phyloP scores from a whole-genome alignment of 2,329 filamentous ascomycete genomes.

The Phaeosphaeria sp. region DNA sequence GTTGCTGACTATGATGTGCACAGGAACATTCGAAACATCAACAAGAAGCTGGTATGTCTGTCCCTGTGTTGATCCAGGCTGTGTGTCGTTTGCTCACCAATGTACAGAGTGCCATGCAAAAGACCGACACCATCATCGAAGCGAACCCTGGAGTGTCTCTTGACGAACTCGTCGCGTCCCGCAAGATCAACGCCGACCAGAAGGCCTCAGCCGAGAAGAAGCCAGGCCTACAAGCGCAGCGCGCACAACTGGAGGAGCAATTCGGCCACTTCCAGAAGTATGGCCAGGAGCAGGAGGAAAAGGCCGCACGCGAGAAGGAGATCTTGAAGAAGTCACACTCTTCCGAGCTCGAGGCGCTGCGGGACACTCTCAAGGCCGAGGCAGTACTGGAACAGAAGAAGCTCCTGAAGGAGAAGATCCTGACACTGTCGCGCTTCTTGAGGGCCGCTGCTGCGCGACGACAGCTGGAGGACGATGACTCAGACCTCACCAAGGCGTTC shows the following conservation, averaged over 20 bases:
- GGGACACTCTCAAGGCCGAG: slow-evolving; percentile 63
- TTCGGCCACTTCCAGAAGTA: slow-evolving; percentile 76
- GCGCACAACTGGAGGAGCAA: slow-evolving; percentile 76
- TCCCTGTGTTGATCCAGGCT: slow-evolving; percentile 3
- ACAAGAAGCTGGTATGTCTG: slow-evolving; percentile 86
- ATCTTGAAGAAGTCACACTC: slow-evolving; percentile 63
- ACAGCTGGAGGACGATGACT: slow-evolving; percentile 72
- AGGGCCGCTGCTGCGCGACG: slow-evolving; percentile 78
- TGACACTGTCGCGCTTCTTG: slow-evolving; percentile 80
- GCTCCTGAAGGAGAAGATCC: slow-evolving; percentile 66
- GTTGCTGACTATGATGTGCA: slow-evolving; percentile 20
- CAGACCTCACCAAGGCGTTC: slow-evolving; percentile 80
- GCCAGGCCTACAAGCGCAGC: slow-evolving; percentile 71
- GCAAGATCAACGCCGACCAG: slow-evolving; percentile 82
- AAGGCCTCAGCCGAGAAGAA: slow-evolving; percentile 80
- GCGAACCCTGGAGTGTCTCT: slow-evolving; percentile 75
- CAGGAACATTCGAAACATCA: slow-evolving; percentile 88
- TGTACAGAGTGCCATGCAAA: slow-evolving; percentile 70
- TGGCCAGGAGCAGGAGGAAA: slow-evolving; percentile 73
- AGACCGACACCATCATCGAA: slow-evolving; percentile 72
- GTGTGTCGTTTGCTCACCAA: slow-evolving; percentile 25
- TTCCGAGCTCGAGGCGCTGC: slow-evolving; percentile 62
- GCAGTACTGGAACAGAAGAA: slow-evolving; percentile 56
- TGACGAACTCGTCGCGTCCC: slow-evolving; percentile 73
- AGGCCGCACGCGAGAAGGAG: slow-evolving; percentile 64